Evolutionary conservation across 192 early-diverging fungal genomes (phyloP), one percentile per base, ranked within the genome.

Genomic region (Coemansia sp.): DNA sequence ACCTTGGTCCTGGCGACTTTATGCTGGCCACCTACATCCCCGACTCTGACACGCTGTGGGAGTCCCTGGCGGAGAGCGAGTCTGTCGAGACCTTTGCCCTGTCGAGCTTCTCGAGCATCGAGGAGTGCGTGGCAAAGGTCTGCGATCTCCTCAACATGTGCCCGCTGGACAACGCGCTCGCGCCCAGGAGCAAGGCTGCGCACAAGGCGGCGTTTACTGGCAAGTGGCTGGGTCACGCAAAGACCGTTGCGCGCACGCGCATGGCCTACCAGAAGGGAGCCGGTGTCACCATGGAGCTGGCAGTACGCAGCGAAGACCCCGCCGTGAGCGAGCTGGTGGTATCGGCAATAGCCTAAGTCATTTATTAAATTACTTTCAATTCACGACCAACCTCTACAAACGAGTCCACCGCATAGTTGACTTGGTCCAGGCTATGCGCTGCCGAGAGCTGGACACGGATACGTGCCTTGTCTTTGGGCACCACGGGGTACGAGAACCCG

Each of bases 261-360:
- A 95, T 98, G 94, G 92, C 92, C 20, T 91, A 87, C 62, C 89
- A 89, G 41, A 86, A 88, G 39, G 79, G 87, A 20, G 77, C 88
- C 0, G 95, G 95, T 2, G 95, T 99, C 25, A 94, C 94, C 3
- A 86, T 99, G 86, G 94, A 99, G 74, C 72, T 99, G 53, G 88
- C 90, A 0, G 91, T 93, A 33, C 87, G 95, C 68, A 88, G 89
- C 73, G 75, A 84, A 58, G 86, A 89, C 62, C 69, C 68, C 14
- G 81, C 83, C 38, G 83, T 95, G 35, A 87, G 87, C 60, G 85
- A 89, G 77, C 83, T 86, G 50, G 85, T 99, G 42, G 89, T 92
- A 50, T 86, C 89, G 14, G 89, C 92, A 10, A 90, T 99, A 70
- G 90, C 88, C 38, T 88, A 80, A 83, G 18, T 61, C 26, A 10